Conservation (phyloP, 2,329 filamentous ascomycete genomes). For the Xylaria sp. region DNA sequence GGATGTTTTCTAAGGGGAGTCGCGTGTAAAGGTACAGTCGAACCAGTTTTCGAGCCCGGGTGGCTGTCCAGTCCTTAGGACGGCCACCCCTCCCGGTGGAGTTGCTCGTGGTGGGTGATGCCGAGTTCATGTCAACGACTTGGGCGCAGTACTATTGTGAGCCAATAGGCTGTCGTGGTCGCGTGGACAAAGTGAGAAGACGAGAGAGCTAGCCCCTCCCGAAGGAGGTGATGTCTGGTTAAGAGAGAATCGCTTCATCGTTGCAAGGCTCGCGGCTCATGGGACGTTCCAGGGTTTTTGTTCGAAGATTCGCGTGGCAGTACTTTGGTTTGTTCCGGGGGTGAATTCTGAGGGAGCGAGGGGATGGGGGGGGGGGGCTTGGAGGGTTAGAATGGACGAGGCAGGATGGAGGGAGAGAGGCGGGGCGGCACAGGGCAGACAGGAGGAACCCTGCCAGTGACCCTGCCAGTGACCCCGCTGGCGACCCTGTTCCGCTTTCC, state of each 20-base stretch:
- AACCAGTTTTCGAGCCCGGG: constrained; percentile 55
- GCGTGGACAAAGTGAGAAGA: constrained; percentile 8
- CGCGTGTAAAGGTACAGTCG: constrained; percentile 61
- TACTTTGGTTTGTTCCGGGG: too few species aligned
- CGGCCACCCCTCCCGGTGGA: constrained; percentile 47
- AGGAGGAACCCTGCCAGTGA: too few species aligned
- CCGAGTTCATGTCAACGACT: constrained; percentile 28
- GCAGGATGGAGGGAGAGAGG: too few species aligned
- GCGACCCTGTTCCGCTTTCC: too few species aligned
- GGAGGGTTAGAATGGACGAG: too few species aligned
- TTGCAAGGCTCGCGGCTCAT: constrained; percentile 18
- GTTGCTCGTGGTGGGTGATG: constrained; percentile 32
- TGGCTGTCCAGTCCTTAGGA: constrained; percentile 58
- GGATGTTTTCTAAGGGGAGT: constrained; percentile 54
- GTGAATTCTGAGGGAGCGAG: too few species aligned
- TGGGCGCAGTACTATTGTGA: not conserved
- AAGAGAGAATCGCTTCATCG: constrained; percentile 19
- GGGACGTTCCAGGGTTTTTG: constrained; percentile 2
- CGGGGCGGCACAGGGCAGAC: too few species aligned
- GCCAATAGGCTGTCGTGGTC: not conserved
- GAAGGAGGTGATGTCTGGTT: constrained; percentile 4
- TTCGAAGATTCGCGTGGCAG: too few species aligned
- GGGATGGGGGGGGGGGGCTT: too few species aligned
- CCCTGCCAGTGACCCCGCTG: too few species aligned
- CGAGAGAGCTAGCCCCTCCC: constrained; percentile 9